Evolutionary conservation across 345 rosid genomes (phyloP).

Genomic region (Rhodamnia argentea): DNA sequence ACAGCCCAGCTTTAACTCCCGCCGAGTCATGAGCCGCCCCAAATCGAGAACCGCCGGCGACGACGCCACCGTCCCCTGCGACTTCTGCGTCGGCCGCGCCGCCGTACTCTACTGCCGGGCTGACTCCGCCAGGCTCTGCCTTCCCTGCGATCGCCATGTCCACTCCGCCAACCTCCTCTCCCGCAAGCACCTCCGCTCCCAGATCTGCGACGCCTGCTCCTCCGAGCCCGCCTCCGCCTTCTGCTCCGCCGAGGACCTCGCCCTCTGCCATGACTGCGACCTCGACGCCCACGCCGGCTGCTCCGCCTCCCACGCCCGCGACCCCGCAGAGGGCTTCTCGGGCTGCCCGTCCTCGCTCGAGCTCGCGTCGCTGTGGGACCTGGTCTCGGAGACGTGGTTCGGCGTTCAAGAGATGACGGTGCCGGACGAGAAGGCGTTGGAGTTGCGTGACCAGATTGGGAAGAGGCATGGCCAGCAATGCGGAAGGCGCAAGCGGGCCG

Average conservation of each 20-base stretch:
- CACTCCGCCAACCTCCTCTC: conserved; percentile 83
- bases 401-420: background rate
- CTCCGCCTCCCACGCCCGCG: conserved; percentile 1
- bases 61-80: conserved; percentile 40
- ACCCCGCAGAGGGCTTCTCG: conserved; percentile 22
- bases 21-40: conserved; percentile 21
- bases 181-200: conserved; percentile 73
- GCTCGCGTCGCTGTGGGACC: conserved; percentile 15
- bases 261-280: conserved; percentile 26
- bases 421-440: background rate
- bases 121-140: conserved; percentile 80
- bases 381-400: conserved; percentile 7
- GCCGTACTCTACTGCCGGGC: conserved; percentile 86
- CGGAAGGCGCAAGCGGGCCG: conserved; percentile 48
- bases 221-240: conserved; percentile 37
- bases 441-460: background rate
- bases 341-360: conserved; percentile 27
- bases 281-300: conserved; percentile 8
- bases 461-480: conserved; percentile 22
- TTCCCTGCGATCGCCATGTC: conserved; percentile 83
- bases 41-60: conserved; percentile 7
- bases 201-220: conserved; percentile 73
- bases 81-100: conserved; percentile 55
- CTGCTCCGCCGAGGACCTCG: conserved; percentile 12
- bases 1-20: background rate